Evolutionary conservation across 345 rosid genomes (phyloP).

Genomic region (Boechera divaricarpa): DNA sequence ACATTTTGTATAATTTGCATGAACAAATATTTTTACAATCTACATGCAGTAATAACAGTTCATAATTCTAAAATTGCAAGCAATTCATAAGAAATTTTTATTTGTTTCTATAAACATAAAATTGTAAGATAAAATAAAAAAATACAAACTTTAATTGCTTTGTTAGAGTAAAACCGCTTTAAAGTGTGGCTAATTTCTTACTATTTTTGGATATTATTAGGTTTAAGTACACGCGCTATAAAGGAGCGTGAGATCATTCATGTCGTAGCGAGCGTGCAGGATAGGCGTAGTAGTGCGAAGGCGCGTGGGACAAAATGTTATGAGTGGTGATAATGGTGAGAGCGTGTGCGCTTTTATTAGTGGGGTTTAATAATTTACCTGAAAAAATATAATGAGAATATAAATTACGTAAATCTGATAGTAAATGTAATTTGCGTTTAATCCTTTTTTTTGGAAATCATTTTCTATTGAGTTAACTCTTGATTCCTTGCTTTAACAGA

Average conservation of each 20-base stretch:
- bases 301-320: slow-evolving; percentile 16
- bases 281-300: not conserved
- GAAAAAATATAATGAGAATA: not conserved
- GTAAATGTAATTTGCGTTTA: not conserved
- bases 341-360: slow-evolving; percentile 14
- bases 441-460: not conserved
- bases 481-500: slow-evolving; percentile 25
- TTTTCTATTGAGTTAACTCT: not conserved
- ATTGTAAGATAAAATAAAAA: not conserved
- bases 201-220: too few relatives aligned
- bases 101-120: not conserved
- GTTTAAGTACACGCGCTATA: not conserved
- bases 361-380: slow-evolving; percentile 12
- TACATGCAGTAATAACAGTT: slow-evolving; percentile 8
- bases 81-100: not conserved
- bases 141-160: not conserved
- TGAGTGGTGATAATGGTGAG: slow-evolving; percentile 29
- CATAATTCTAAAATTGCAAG: not conserved
- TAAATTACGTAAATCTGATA: not conserved
- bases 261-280: not conserved
- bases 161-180: not conserved
- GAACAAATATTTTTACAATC: slow-evolving; percentile 25
- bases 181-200: too few relatives aligned
- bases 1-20: not conserved
- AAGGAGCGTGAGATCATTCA: not conserved